phyloP scores from a whole-genome alignment of 2,329 filamentous ascomycete genomes.

The Stachybotrys elegans region DNA sequence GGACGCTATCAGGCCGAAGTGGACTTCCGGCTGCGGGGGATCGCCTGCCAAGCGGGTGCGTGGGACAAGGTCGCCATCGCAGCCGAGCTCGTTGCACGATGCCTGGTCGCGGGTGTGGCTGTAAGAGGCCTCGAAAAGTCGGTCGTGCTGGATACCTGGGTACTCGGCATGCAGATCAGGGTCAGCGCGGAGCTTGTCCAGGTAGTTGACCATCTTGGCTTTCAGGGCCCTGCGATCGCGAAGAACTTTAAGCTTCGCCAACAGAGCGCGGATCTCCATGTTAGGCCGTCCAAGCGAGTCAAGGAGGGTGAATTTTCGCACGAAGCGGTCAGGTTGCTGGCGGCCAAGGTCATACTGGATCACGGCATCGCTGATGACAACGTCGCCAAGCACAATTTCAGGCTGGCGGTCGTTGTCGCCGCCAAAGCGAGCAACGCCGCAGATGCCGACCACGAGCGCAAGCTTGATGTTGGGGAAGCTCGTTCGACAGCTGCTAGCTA shows the following conservation, averaged over 20 bases:
- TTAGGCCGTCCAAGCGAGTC: constrained; percentile 14
- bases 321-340: constrained; percentile 11
- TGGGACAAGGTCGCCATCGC: constrained; percentile 12
- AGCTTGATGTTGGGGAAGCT: constrained; percentile 15
- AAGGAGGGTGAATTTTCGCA: constrained; percentile 12
- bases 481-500: constrained; percentile 4
- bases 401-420: constrained; percentile 51
- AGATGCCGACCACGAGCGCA: constrained; percentile 14
- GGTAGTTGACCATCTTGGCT: no score
- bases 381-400: constrained; percentile 17
- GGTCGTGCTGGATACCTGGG: no score
- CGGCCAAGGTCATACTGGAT: constrained; percentile 22
- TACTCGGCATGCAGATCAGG: no score
- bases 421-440: constrained; percentile 12
- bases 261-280: constrained; percentile 13
- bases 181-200: no score
- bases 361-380: constrained; percentile 17
- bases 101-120: no score
- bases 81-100: constrained; percentile 21
- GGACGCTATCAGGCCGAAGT: constrained; percentile 31
- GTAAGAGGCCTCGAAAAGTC: no score
- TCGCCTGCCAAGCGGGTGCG: constrained; percentile 6
- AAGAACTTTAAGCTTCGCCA: no score
- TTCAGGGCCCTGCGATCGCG: no score
- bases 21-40: constrained; percentile 22